Conservation (phyloP, 2,329 filamentous ascomycete genomes). For the Endothia cerciana region DNA sequence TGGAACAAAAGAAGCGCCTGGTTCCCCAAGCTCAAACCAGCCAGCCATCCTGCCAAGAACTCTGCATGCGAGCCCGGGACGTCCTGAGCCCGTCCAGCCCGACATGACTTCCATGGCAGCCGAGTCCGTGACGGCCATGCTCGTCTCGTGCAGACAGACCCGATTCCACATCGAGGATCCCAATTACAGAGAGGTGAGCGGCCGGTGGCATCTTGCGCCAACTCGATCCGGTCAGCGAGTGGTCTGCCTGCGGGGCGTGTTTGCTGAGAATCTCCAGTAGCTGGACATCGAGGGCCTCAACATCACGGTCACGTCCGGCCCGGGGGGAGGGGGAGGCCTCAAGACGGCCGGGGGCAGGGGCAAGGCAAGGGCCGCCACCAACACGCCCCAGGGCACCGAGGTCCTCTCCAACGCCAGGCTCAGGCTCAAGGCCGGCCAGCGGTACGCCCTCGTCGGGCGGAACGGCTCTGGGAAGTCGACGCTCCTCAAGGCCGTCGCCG, state of each 20-base stretch:
- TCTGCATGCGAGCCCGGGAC: too few species aligned
- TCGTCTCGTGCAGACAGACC: slow-evolving; percentile 69
- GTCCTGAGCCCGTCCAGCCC: not conserved
- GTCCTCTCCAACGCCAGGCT: slow-evolving; percentile 72
- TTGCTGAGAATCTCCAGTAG: slow-evolving; percentile 40
- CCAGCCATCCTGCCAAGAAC: too few species aligned
- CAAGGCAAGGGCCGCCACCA: slow-evolving; percentile 45
- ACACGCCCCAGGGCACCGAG: slow-evolving; percentile 56
- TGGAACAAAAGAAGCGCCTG: too few species aligned
- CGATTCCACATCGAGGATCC: slow-evolving; percentile 64
- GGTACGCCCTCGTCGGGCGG: slow-evolving; percentile 78
- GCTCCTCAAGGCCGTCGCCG: slow-evolving; percentile 73
- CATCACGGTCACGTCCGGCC: slow-evolving; percentile 61
- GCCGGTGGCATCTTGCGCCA: too few species aligned
- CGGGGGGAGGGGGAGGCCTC: slow-evolving; percentile 16
- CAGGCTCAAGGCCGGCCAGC: slow-evolving; percentile 70
- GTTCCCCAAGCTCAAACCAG: not conserved
- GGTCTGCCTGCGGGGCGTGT: not conserved
- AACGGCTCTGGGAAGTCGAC: slow-evolving; percentile 86
- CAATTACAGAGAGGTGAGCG: slow-evolving; percentile 58
- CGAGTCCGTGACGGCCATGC: slow-evolving; percentile 56
- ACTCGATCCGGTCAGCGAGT: too few species aligned
- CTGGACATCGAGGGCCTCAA: slow-evolving; percentile 74
- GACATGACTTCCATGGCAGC: slow-evolving; percentile 53
- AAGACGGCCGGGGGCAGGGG: slow-evolving; percentile 31